Percentiles rank a stretch among this genome's conserved stretches.
phyloP scores from a whole-genome alignment of 331 rosid genomes.

The Erythrophleum ivorense region DNA sequence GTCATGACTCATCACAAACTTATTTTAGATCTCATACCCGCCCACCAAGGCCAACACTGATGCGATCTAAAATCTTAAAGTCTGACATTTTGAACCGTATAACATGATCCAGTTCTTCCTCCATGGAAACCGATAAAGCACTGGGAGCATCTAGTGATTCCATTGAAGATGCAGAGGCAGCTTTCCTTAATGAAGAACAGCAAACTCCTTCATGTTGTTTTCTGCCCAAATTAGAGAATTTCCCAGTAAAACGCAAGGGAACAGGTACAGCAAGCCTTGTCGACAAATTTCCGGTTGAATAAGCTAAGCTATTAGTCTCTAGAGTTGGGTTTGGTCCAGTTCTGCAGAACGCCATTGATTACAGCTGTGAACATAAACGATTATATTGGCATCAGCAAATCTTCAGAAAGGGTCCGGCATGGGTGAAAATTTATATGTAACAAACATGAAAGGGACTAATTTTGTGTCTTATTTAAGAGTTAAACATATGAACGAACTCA shows the following conservation, averaged over 20 bases:
- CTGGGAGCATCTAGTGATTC: constrained; percentile 51
- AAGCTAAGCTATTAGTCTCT: constrained; percentile 52
- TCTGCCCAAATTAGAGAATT: constrained; percentile 34
- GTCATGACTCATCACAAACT: constrained; percentile 22
- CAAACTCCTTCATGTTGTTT: constrained; percentile 45
- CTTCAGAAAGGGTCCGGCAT: constrained; percentile 28
- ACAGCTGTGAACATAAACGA: constrained; percentile 41
- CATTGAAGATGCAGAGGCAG: constrained; percentile 53
- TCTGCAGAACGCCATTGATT: constrained; percentile 69
- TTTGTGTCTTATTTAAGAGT: neutral
- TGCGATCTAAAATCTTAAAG: constrained; percentile 63
- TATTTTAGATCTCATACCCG: constrained; percentile 64
- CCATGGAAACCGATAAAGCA: constrained; percentile 49
- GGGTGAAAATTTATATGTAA: constrained; percentile 31
- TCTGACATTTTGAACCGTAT: constrained; percentile 80
- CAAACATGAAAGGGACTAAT: constrained; percentile 20
- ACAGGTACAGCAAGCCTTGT: constrained; percentile 58
- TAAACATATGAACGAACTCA: neutral
- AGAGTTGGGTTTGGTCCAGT: constrained; percentile 55
- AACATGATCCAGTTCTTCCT: constrained; percentile 87
- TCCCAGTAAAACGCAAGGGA: constrained; percentile 53
- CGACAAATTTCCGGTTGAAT: constrained; percentile 58
- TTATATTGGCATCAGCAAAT: constrained; percentile 20
- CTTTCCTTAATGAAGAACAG: constrained; percentile 57
- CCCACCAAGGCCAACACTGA: constrained; percentile 91